Evolutionary conservation across 768 basidiomycete genomes (phyloP), one percentile per base, ranked within the genome.

Genomic region (Cyclocybe aegerita): DNA sequence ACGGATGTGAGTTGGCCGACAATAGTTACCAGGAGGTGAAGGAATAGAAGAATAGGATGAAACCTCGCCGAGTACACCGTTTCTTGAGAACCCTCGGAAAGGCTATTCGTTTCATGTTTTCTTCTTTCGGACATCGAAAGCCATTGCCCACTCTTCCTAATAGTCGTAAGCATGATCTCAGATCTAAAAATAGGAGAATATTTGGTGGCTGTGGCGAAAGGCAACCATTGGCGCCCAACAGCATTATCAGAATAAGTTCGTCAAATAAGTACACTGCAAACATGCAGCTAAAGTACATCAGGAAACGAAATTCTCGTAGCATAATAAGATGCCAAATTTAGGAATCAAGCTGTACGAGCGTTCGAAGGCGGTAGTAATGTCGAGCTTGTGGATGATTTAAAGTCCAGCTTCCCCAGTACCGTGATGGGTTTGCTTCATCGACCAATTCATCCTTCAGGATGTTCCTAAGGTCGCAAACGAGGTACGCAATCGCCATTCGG

Each of bases 331-430:
- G 46, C 37, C 48, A 46, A 35, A 43, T 37, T 15, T 48, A 41
- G 36, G 52, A 65, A 43, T 68, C 66, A 42, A 67, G 41, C 36
- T 63, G 51, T 12, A 55, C 52, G 48, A 71, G 54, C n/a, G 66
- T 66, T 45, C 57, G 64, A 46, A 72, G 52, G 29, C 72, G 63
- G 42, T 68, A 55, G 47, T 67, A 74, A 59, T 74, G 71, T 38
- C 67, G 64, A 37, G 57, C 49, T 12, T 45, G 42, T 35, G 53
- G 43, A 40, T 50, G 53, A 14, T 47, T 44, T 17, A 44, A 42
- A 49, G 50, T 38, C 59, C 65, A 64, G 11, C 57, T 50, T 37
- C 52, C 56, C 30, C 65, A 59, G 60, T 74, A 74, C 11, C 62
- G 59, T 12, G 64, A 69, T 17, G 57, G 50, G 29, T 48, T 55